These are phyloP conservation scores for Hyaloraphidium curvatum DNA, from an alignment of 192 early-diverging fungal genomes.

Conservation along the genomic window DNA sequence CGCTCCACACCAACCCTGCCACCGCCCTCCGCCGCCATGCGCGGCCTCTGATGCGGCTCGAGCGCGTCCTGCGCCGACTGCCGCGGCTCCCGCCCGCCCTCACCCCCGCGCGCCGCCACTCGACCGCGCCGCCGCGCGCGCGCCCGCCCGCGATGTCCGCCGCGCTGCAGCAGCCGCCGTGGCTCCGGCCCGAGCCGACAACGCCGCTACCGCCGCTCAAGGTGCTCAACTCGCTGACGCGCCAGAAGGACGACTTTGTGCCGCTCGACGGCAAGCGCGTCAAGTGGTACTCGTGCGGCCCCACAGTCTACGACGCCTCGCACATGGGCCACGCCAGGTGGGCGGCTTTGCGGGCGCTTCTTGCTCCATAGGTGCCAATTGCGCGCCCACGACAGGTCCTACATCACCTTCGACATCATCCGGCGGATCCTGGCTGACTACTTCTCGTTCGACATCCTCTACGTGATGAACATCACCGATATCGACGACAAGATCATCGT, in stretches of 20 bases:
- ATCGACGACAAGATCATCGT: conserved; percentile 98
- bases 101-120: too few relatives aligned
- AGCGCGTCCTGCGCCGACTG: too few relatives aligned
- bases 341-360: background rate
- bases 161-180: too few relatives aligned
- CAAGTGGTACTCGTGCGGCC: conserved; percentile 95
- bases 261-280: conserved; percentile 63
- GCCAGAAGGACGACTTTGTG: conserved; percentile 63
- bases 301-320: conserved; percentile 89
- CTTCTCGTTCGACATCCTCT: conserved; percentile 79
- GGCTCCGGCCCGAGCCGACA: too few relatives aligned
- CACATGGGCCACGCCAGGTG: conserved; percentile 94
- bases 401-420: conserved; percentile 82
- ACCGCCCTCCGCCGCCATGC: too few relatives aligned
- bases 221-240: background rate
- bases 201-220: too few relatives aligned
- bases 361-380: background rate
- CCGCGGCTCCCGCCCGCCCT: too few relatives aligned
- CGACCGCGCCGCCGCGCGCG: too few relatives aligned
- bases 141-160: too few relatives aligned
- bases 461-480: conserved; percentile 97
- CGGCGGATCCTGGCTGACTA: conserved; percentile 87
- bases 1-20: too few relatives aligned
- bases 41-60: too few relatives aligned
- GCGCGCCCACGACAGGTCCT: too few relatives aligned